Conservation (phyloP, 257 asterid species). For the Jacaranda copaia region DNA sequence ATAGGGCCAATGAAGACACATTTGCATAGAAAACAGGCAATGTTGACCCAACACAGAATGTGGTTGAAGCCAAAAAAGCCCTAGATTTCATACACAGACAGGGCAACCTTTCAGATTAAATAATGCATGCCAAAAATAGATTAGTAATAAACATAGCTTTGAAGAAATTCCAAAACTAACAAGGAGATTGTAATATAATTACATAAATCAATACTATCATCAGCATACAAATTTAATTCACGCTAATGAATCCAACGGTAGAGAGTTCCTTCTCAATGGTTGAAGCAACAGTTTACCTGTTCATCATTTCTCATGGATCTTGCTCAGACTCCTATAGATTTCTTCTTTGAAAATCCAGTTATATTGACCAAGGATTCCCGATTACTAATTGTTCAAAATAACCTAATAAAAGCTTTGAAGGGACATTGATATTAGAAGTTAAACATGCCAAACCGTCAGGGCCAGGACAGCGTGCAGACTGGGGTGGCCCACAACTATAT, state of each 20-base stretch:
- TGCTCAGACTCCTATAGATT: conserved; percentile 3
- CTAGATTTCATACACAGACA: neutral
- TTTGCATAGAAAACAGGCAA: neutral
- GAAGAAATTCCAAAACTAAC: neutral
- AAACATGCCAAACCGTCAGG: neutral
- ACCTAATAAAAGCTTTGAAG: too few relatives aligned
- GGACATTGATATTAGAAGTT: neutral
- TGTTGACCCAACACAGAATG: neutral
- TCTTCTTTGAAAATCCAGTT: neutral
- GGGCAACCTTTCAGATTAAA: conserved; percentile 10
- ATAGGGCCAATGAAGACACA: neutral
- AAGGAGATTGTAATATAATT: neutral
- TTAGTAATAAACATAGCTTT: neutral
- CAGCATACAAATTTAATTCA: neutral
- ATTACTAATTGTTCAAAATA: neutral
- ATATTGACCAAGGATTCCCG: neutral
- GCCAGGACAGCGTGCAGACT: too few relatives aligned
- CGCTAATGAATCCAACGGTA: neutral
- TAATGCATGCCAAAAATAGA: neutral
- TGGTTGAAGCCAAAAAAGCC: neutral
- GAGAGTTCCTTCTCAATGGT: neutral
- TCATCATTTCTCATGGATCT: conserved; percentile 13
- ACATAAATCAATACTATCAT: neutral
- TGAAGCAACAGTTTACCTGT: neutral
- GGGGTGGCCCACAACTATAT: too few relatives aligned